Conservation (phyloP, 1,284 basidiomycete genomes). For the Papiliotrema nemorosa region DNA sequence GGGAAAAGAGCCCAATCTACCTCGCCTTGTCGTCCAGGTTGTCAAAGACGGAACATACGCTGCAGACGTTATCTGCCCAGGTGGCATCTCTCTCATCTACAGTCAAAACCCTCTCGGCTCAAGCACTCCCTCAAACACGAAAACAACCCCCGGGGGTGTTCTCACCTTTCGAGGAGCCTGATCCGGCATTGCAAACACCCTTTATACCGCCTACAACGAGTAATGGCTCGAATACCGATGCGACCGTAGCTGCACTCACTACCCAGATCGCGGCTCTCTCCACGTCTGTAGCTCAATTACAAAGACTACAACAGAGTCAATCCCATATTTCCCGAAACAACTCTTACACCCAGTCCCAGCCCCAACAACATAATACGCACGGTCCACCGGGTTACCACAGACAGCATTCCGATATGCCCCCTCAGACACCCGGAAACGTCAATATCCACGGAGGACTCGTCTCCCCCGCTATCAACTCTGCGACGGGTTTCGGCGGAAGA, state of each 20-base stretch:
- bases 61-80: constrained; percentile 34
- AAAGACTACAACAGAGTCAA: constrained; percentile 29
- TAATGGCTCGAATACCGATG: background rate
- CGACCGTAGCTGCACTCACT: constrained; percentile 61
- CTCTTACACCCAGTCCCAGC: background rate
- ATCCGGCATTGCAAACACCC: constrained; percentile 15
- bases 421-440: background rate
- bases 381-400: background rate
- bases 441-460: background rate
- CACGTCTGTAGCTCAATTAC: constrained; percentile 76
- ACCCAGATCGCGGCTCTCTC: constrained; percentile 76
- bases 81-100: constrained; percentile 28
- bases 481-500: background rate
- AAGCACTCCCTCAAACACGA: background rate
- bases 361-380: background rate
- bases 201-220: constrained; percentile 8
- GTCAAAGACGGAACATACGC: constrained; percentile 32
- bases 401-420: background rate
- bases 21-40: too few species aligned
- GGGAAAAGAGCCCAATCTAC: constrained; percentile 31
- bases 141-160: constrained; percentile 13
- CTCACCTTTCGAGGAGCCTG: constrained; percentile 23
- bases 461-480: too few species aligned
- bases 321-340: constrained; percentile 11
- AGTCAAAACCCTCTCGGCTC: constrained; percentile 17